phyloP scores from a whole-genome alignment of 2,329 filamentous ascomycete genomes.

The Aplosporella prunicola region DNA sequence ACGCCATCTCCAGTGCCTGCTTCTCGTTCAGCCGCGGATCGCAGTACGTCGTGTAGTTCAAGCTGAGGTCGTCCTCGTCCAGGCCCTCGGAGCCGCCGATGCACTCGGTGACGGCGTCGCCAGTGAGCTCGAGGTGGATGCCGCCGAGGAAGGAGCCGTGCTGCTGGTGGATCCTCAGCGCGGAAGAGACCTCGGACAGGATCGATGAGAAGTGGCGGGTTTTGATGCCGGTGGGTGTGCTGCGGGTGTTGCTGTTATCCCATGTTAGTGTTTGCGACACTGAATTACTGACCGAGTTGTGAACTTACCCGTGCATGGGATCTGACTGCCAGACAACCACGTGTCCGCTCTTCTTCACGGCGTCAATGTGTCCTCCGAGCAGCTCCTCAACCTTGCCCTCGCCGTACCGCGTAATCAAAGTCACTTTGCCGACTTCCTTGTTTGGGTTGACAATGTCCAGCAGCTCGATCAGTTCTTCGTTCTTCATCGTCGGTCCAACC shows the following conservation, averaged over 20 bases:
- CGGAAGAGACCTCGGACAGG: slow-evolving; percentile 74
- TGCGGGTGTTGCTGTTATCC: slow-evolving; percentile 46
- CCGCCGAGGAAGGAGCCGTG: slow-evolving; percentile 82
- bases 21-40: slow-evolving; percentile 95
- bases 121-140: slow-evolving; percentile 89
- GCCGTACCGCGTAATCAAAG: slow-evolving; percentile 91
- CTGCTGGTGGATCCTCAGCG: slow-evolving; percentile 73
- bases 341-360: slow-evolving; percentile 70
- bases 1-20: slow-evolving; percentile 89
- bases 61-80: slow-evolving; percentile 75
- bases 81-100: slow-evolving; percentile 81
- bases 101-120: slow-evolving; percentile 93
- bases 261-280: too few relatives aligned
- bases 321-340: slow-evolving; percentile 94
- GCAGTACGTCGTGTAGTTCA: slow-evolving; percentile 93
- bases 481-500: slow-evolving; percentile 76
- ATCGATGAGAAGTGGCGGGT: slow-evolving; percentile 88
- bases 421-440: slow-evolving; percentile 82
- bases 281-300: too few relatives aligned
- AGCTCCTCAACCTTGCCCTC: slow-evolving; percentile 64
- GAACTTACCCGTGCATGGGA: slow-evolving; percentile 76
- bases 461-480: slow-evolving; percentile 64
- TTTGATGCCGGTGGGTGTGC: slow-evolving; percentile 71
- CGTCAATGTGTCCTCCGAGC: slow-evolving; percentile 76
- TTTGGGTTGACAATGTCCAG: slow-evolving; percentile 78